Evolutionary conservation across 768 basidiomycete genomes (phyloP).

Genomic region (Sporobolomyces pararoseus): DNA sequence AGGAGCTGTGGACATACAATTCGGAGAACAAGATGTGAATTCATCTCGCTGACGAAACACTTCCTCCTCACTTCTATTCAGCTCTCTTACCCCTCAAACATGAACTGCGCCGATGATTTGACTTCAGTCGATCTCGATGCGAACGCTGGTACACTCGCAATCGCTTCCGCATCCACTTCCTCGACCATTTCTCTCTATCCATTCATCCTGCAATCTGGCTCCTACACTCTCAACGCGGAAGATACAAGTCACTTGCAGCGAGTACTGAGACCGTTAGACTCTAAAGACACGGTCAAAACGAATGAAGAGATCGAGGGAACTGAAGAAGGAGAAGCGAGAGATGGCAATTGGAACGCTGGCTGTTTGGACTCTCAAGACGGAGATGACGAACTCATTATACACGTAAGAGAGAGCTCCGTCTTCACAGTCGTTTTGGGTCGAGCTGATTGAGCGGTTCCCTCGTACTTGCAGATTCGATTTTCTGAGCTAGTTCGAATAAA

Average conservation of each 20-base stretch:
- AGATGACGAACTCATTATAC: conserved; percentile 42
- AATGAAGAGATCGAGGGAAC: conserved; percentile 39
- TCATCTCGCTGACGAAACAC: not conserved
- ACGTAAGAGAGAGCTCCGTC: conserved; percentile 18
- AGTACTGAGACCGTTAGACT: conserved; percentile 41
- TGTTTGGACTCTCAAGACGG: conserved; percentile 40
- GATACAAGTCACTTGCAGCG: conserved; percentile 17
- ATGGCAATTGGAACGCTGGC: conserved; percentile 25
- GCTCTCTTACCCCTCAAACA: not conserved
- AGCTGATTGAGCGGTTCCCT: not conserved
- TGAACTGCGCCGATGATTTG: conserved; percentile 40
- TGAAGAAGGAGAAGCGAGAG: not conserved
- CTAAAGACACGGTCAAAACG: conserved; percentile 39
- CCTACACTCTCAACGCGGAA: conserved; percentile 26
- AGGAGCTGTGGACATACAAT: not conserved
- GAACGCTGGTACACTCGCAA: not conserved
- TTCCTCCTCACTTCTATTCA: no score
- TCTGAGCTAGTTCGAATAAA: conserved; percentile 43
- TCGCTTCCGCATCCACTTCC: conserved; percentile 13
- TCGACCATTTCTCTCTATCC: conserved; percentile 33
- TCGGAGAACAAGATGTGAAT: no score
- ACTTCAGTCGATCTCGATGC: conserved; percentile 26
- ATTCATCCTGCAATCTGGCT: conserved; percentile 25
- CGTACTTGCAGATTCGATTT: conserved; percentile 29
- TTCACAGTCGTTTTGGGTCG: conserved; percentile 4